These are phyloP conservation scores for Syzygium jambos DNA, from an alignment of 345 rosid species.

Conservation along the genomic window DNA sequence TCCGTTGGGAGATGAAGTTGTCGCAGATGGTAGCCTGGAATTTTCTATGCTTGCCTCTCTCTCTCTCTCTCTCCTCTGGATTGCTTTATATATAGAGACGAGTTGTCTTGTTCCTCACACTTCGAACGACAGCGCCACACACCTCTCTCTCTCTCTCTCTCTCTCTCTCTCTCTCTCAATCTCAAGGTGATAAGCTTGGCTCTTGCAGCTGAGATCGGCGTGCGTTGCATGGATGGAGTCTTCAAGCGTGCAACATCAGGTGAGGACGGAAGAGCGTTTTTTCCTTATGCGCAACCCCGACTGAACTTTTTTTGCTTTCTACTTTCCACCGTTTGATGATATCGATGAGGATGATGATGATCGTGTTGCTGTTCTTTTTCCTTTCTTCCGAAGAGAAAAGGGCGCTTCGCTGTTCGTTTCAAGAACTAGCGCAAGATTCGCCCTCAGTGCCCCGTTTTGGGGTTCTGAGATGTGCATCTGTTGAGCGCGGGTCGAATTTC, in stretches of 20 bases:
- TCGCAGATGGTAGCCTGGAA: background rate
- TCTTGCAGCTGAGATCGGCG: background rate
- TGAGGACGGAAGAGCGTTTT: background rate
- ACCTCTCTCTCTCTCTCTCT: background rate
- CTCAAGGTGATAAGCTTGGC: background rate
- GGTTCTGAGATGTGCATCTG: background rate
- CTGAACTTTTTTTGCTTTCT: background rate
- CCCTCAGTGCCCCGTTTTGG: background rate
- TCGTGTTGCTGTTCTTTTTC: background rate
- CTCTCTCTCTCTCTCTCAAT: background rate
- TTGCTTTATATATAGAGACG: background rate
- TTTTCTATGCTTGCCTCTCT: background rate
- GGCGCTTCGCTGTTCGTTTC: background rate
- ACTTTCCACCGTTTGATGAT: no score
- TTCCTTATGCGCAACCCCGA: background rate
- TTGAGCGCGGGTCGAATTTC: background rate
- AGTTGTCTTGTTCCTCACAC: background rate
- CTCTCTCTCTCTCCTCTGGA: background rate
- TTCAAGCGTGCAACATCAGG: background rate
- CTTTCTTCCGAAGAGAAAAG: background rate
- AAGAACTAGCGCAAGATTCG: background rate
- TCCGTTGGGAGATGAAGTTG: background rate
- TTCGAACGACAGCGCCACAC: background rate
- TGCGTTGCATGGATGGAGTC: background rate
- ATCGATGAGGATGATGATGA: background rate